Evolutionary conservation across 1,284 basidiomycete genomes (phyloP).

Genomic region (Leccinum solheimii): DNA sequence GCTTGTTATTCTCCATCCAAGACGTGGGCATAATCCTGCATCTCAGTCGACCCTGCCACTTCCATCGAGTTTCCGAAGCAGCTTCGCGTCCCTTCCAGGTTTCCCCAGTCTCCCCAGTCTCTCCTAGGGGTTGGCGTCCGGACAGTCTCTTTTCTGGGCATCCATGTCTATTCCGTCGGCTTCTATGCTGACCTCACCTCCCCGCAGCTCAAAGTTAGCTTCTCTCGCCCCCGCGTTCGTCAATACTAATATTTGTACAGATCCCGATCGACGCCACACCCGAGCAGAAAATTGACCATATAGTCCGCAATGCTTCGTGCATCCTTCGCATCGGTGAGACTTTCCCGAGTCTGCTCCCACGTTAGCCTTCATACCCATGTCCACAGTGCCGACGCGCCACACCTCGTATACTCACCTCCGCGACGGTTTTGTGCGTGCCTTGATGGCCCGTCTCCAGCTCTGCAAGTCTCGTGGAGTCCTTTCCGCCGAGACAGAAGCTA

Average conservation of each 20-base stretch:
- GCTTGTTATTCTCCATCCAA: background rate
- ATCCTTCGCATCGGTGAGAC: slow-evolving; percentile 70
- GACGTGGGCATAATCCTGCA: background rate
- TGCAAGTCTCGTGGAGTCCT: slow-evolving; percentile 53
- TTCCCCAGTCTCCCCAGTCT: slow-evolving; percentile 58
- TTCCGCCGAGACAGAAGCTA: slow-evolving; percentile 56
- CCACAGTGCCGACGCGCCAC: slow-evolving; percentile 73
- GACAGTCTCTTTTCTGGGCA: slow-evolving; percentile 79
- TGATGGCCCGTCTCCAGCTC: slow-evolving; percentile 64
- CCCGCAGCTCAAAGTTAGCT: slow-evolving; percentile 56
- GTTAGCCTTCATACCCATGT: slow-evolving; percentile 1
- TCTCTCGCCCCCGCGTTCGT: background rate
- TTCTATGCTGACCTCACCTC: slow-evolving; percentile 80
- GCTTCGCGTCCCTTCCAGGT: slow-evolving; percentile 60
- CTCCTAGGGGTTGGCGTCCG: slow-evolving; percentile 82
- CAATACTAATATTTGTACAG: slow-evolving; percentile 24
- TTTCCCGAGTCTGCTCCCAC: background rate
- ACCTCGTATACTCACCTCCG: slow-evolving; percentile 83
- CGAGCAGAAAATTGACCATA: slow-evolving; percentile 70
- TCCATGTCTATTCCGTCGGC: slow-evolving; percentile 84
- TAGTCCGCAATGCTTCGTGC: slow-evolving; percentile 68
- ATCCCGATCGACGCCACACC: slow-evolving; percentile 50
- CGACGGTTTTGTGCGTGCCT: slow-evolving; percentile 81
- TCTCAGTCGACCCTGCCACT: slow-evolving; percentile 64
- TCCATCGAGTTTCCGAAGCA: slow-evolving; percentile 69